Base-by-base conservation (phyloP, 345 rosid genomes). In the Brassica incana region DNA sequence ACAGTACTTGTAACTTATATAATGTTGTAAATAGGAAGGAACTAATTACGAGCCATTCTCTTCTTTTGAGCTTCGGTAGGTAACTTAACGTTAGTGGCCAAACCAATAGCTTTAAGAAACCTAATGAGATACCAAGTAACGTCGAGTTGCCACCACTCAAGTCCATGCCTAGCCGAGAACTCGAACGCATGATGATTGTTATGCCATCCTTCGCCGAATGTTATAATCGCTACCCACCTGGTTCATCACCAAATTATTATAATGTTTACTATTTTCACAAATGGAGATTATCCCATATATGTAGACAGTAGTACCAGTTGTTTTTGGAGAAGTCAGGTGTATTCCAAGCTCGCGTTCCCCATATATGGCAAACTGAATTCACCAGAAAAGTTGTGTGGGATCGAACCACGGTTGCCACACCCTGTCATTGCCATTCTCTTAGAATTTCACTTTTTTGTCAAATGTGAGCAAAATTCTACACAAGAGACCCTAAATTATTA, bases 161-260 rank as follows among this genome's bases (percentile, higher is more conserved):
- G 82, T 48, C 95, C 98, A n/a, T 88, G 95, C 32, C 90, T 83
- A 0, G 93, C 94, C 6, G 98, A 91, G 80, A 65, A 87, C 64
- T 88, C 92, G 11, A 90, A 91, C 0, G 92, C 94, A 82, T 91
- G 98, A 80, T 90, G 97, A 77, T 94, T 91, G 63, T 87, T 90
- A 83, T 93, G 97, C 98, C 95, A 91, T 20, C 95, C 95, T 56
- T 93, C 95, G 23, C 97, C 98, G 54, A 90, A 73, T 73, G 93
- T 77, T 18, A 90, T 80, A 67, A 88, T 10, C 5, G 90, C 93
- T 8, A 87, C 87, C 95, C 88, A 89, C 92, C 92, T 89, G 76
- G n/a, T 25, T 63, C 69, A 35, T 50, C 45, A 62, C 43, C 71
- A 69, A 60, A 7, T 7, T 5, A 45, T 2, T 29, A 18, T 29